Base-by-base conservation (phyloP, 306 rosid species). In the Casuarina glauca region DNA sequence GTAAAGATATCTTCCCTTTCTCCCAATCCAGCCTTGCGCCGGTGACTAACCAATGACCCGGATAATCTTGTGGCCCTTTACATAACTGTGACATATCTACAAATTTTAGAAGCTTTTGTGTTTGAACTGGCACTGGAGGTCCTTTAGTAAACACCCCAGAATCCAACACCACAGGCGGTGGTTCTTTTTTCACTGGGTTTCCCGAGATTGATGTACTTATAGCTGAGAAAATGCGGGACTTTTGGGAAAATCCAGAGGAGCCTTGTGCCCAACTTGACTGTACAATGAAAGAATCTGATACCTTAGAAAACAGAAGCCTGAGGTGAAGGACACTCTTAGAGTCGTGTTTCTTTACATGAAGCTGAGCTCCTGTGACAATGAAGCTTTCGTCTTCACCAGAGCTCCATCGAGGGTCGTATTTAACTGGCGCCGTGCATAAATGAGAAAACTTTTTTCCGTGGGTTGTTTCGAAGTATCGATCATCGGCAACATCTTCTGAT, bases 1-100 rank as follows among this genome's bases (percentile, higher is more conserved):
- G 87, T 85, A 95, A 85, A 53, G 86, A 78, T 64, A 95, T 88
- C 86, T 85, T 95, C 9, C 96, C 92, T 72, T 91, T 95, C 80
- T 88, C 97, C 87, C 93, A 71, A 26, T 76, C 79, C 81, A 95
- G 82, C 79, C 81, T 91, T 36, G 97, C 97, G 45, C 91, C 99
- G 1, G 93, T 93, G 48, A 85, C 96, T 53, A 95, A 76, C 99
- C 99, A 95, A 83, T 95, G 88, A 4, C 99, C 99, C 57, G 99
- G 99, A 72, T 78, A 82, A 49, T 93, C 96, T 77, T 87, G 90
- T 49, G 97, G 94, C 0, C 97, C 97, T 82, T 80, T 90, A 74
- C 89, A 90, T 45, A 86, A 38, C 48, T 89, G 84, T 20, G 97
- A 84, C 9, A 83, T 74, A 9, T 95, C 97, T 15, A 93, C 96